Base-by-base conservation (phyloP, 2,329 filamentous ascomycete genomes). In the Teratosphaeria pseudoeucalypti region DNA sequence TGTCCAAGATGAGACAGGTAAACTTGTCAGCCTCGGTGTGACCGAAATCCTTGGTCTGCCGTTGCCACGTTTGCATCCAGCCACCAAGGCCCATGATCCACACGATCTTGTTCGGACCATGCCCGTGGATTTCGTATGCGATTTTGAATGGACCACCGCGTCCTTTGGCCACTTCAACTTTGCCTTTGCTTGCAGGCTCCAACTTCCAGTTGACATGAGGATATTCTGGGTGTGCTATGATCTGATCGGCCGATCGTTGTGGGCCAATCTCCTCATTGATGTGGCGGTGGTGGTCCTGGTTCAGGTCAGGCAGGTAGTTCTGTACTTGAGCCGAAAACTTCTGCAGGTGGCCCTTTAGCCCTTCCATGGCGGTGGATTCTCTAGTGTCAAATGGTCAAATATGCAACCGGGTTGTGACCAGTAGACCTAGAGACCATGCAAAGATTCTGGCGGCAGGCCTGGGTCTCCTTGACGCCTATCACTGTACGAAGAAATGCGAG, bases 71-170 rank as follows among this genome's bases (percentile, higher is more conserved):
- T 52, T 83, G 79, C 71, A 80, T 82, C 68, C 80, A 80, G 59
- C 85, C 85, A 43, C 86, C 89, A 3, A 95, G 81, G 63, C 90
- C 90, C 85, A 90, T 90, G 67, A 95, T 81, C 76, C 89, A 85
- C 67, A 90, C 78, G 64, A 94, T 75, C 76, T 88, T 88, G 64
- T 82, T 79, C 55, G 86, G 82, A 3, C 89, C 90, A 62, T 81
- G 76, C 59, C 90, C 89, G 76, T 95, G 90, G 55, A 94, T 78
- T 73, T 94, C 88, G 80, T 89, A 95, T 57, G 83, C 79, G 57
- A 95, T 84, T 54, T 87, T 81, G 64, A 95, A 77, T 23, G 89
- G 90, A 1, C 89, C 90, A 63, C 90, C 87, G 66, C 88, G 82
- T 43, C 77, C 82, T 58, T 81, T 77, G n/a, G 87, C 90, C 32